A percentile compares a stretch with the other conserved stretches of the same genome.
These are phyloP conservation scores for cucumber (Cucumis sativus) DNA, from an alignment of 306 rosid genomes.

Conservation along the genomic window Cucumber_9930_V3 NC_026655.2:3379501-3380000, in stretches of 20 bases:
- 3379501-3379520: not conserved
- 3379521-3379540: not conserved
- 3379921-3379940: not conserved
- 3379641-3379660: not conserved
- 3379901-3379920: not conserved
- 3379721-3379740: not conserved
- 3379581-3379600: not conserved
- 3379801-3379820: not conserved
- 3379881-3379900: not conserved
- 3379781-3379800: not conserved
- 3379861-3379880: not conserved
- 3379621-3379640: not conserved
- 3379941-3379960: not conserved
- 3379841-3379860: not conserved
- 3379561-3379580: not conserved
- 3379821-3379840: not conserved
- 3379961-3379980: not conserved
- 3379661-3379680: not conserved
- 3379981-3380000: not conserved
- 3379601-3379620: not conserved
- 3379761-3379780: not conserved
- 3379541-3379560: not conserved
- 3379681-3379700: not conserved
- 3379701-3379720: not conserved
- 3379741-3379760: not conserved